Percentiles rank a stretch among this genome's conserved stretches.
These are phyloP conservation scores for Gryganskiella cystojenkinii DNA, from an alignment of 192 early-diverging fungal species.

Conservation along the genomic window DNA sequence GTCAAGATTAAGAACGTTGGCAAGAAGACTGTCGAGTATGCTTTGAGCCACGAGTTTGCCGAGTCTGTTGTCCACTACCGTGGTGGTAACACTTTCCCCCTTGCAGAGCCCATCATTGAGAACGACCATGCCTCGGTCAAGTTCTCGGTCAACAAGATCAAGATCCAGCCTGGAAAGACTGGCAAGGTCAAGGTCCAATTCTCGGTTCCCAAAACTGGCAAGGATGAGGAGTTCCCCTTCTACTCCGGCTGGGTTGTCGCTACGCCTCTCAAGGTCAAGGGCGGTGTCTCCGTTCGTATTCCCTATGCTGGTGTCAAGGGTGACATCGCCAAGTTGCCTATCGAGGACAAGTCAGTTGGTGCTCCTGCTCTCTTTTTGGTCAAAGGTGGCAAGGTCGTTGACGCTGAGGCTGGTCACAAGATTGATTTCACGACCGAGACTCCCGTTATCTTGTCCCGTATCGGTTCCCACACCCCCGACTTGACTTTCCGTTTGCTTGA, in stretches of 20 bases:
- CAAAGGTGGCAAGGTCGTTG: not conserved
- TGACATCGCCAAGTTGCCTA: conserved; percentile 35
- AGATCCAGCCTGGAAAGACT: conserved; percentile 33
- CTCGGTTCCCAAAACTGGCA: conserved; percentile 38
- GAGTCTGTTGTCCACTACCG: conserved; percentile 50
- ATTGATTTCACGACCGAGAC: conserved; percentile 11
- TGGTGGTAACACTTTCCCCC: conserved; percentile 28
- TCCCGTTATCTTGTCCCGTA: conserved; percentile 10
- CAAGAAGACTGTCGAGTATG: conserved; percentile 31
- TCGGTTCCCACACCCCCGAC: conserved; percentile 35
- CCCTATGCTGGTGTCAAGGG: conserved; percentile 53
- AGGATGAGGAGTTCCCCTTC: conserved; percentile 45
- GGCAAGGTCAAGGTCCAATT: conserved; percentile 53
- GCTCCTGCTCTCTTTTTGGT: not conserved
- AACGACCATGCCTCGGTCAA: conserved; percentile 50
- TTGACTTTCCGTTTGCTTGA: conserved; percentile 13
- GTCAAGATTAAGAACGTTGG: conserved; percentile 55
- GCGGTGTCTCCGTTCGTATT: conserved; percentile 29
- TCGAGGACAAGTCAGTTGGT: conserved; percentile 30
- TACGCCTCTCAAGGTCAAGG: conserved; percentile 28
- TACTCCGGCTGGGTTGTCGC: conserved; percentile 63
- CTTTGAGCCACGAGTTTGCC: conserved; percentile 45
- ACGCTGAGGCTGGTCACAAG: conserved; percentile 13
- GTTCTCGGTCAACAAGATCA: conserved; percentile 32
- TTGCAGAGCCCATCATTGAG: conserved; percentile 40